Evolutionary conservation across 2,329 filamentous ascomycete genomes (phyloP).

Genomic region (Pezicula rhizophila): DNA sequence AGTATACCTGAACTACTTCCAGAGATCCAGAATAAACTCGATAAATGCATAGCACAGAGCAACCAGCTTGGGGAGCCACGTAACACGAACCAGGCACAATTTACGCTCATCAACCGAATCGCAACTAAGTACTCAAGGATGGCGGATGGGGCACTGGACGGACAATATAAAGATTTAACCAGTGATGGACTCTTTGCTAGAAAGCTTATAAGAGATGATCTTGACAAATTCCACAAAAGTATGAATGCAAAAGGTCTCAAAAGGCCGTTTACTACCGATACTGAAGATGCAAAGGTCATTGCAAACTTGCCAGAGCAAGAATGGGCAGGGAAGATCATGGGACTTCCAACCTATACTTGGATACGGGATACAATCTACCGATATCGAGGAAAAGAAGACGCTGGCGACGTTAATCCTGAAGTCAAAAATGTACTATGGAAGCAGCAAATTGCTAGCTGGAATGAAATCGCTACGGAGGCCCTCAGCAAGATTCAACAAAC

Average conservation of each 20-base stretch:
- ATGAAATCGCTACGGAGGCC: constrained; percentile 5
- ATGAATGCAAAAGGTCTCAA: constrained; percentile 4
- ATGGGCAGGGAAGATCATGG: constrained; percentile 5
- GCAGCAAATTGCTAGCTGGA: constrained; percentile 9
- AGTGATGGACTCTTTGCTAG: constrained; percentile 4
- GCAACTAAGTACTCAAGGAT: constrained; percentile 7
- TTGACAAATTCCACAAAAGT: constrained; percentile 5
- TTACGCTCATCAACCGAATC: constrained; percentile 1
- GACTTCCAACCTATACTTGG: constrained; percentile 9
- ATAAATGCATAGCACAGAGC: constrained; percentile 4
- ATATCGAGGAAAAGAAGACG: constrained; percentile 11
- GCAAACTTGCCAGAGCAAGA: background rate
- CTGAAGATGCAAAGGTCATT: constrained; percentile 6
- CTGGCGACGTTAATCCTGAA: constrained; percentile 10
- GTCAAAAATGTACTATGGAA: constrained; percentile 12
- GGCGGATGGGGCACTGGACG: constrained; percentile 8
- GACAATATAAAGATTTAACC: constrained; percentile 7
- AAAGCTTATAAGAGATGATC: constrained; percentile 5
- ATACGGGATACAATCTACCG: constrained; percentile 8
- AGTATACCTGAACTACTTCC: constrained; percentile 9
- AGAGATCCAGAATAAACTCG: constrained; percentile 8
- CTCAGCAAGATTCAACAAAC: constrained; percentile 7
- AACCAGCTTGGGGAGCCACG: constrained; percentile 7
- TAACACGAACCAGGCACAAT: constrained; percentile 7
- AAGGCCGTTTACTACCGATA: background rate